Evolutionary conservation across 768 basidiomycete genomes (phyloP).

Genomic region (Xanthoconium stramineum): DNA sequence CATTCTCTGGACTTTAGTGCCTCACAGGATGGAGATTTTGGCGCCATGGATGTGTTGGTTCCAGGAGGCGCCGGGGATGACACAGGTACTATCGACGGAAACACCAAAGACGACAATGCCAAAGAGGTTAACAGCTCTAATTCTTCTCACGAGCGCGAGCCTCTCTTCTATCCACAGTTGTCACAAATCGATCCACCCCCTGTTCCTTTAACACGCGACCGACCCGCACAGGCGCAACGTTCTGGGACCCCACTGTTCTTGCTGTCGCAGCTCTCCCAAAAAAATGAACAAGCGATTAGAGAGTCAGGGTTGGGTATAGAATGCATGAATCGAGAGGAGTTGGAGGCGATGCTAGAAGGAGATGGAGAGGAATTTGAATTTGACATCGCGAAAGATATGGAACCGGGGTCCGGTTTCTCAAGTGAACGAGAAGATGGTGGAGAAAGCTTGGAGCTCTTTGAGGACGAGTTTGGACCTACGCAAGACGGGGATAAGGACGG

Average conservation of each 20-base stretch:
- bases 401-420: not conserved
- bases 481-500: slow-evolving; percentile 24
- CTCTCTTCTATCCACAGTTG: slow-evolving; percentile 25
- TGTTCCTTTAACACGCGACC: not conserved
- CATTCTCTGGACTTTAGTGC: slow-evolving; percentile 9
- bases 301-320: slow-evolving; percentile 67
- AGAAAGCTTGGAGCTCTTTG: slow-evolving; percentile 31
- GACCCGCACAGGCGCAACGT: slow-evolving; percentile 6
- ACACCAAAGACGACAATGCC: not conserved
- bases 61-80: not conserved
- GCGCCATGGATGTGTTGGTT: slow-evolving; percentile 9
- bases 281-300: slow-evolving; percentile 49
- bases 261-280: slow-evolving; percentile 61
- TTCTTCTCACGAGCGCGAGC: slow-evolving; percentile 8
- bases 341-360: slow-evolving; percentile 43
- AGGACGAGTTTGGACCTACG: slow-evolving; percentile 33
- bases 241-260: slow-evolving; percentile 35
- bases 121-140: not conserved
- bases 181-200: slow-evolving; percentile 18
- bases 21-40: slow-evolving; percentile 19
- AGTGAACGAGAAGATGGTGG: slow-evolving; percentile 8
- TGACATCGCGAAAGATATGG: slow-evolving; percentile 9
- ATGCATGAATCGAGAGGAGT: slow-evolving; percentile 59
- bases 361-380: slow-evolving; percentile 34
- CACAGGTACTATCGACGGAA: not conserved